These are phyloP conservation scores for Hamamelis virginiana DNA, from an alignment of 164 flowering plant genomes.

Conservation along the genomic window DNA sequence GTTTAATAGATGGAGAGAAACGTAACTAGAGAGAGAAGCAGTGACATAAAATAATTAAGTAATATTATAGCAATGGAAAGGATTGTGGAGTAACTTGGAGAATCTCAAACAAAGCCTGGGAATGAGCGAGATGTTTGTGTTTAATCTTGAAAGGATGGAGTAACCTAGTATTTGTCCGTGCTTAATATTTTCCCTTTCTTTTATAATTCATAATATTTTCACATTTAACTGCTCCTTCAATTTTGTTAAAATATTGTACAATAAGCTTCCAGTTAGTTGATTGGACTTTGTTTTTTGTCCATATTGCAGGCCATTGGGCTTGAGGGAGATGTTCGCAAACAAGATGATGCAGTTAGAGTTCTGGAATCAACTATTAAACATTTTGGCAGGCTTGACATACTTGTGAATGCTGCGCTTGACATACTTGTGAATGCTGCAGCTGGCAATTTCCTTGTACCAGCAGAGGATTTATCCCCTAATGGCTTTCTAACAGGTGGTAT, in stretches of 20 bases:
- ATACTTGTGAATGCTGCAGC: slow-evolving; percentile 33
- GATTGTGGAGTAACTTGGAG: no score
- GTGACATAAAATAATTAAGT: no score
- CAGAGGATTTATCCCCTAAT: slow-evolving; percentile 28
- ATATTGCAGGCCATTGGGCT: slow-evolving; percentile 25
- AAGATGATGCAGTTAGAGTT: slow-evolving; percentile 16
- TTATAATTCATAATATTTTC: no score
- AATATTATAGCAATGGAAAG: no score
- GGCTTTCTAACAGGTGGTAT: slow-evolving; percentile 28
- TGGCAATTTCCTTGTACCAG: slow-evolving; percentile 25
- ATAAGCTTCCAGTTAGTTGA: neutral
- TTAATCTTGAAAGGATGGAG: no score
- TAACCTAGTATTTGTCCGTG: no score
- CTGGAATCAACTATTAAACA: slow-evolving; percentile 24
- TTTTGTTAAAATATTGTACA: neutral
- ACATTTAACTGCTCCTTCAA: no score
- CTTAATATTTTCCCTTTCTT: no score
- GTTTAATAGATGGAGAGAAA: no score
- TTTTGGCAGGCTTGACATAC: slow-evolving; percentile 28
- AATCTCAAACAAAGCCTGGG: no score
- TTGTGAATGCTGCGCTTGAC: slow-evolving; percentile 31
- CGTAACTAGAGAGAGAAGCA: no score
- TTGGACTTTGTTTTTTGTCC: neutral
- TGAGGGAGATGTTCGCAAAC: slow-evolving; percentile 29
- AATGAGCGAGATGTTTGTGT: no score